A percentile compares a stretch with the other conserved stretches of the same genome.
Evolutionary conservation across 768 basidiomycete species (phyloP).

Genomic region (Lentinula detonsa): DNA sequence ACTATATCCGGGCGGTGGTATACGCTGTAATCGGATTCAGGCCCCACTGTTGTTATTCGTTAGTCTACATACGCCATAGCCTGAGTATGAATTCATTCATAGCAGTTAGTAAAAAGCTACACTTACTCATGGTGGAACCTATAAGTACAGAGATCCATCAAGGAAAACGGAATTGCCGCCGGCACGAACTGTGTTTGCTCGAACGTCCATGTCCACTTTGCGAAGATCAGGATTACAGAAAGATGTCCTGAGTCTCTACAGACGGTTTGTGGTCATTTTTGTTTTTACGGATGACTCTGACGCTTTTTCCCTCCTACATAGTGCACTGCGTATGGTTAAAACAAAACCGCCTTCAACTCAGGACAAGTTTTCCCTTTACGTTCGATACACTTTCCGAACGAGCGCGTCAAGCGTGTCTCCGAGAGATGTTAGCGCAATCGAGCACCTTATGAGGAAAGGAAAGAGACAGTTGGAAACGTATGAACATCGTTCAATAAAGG

Average conservation of each 20-base stretch:
- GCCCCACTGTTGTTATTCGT: too few species aligned
- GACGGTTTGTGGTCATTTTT: slow-evolving; percentile 33
- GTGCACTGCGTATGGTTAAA: slow-evolving; percentile 70
- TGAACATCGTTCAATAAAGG: slow-evolving; percentile 59
- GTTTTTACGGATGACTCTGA: slow-evolving; percentile 30
- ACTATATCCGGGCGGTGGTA: too few species aligned
- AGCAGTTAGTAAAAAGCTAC: too few species aligned
- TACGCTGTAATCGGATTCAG: too few species aligned
- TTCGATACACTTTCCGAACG: slow-evolving; percentile 64
- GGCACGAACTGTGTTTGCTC: neutral
- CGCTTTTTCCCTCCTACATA: slow-evolving; percentile 19
- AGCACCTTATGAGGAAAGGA: slow-evolving; percentile 72
- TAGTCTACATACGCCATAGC: too few species aligned
- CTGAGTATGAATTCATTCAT: too few species aligned
- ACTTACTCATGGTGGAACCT: too few species aligned
- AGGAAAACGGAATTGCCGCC: too few species aligned
- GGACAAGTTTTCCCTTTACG: slow-evolving; percentile 60
- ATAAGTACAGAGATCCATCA: too few species aligned
- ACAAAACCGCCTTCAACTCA: slow-evolving; percentile 58
- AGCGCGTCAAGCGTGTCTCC: slow-evolving; percentile 58
- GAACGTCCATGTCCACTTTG: slow-evolving; percentile 6
- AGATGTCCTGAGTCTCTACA: slow-evolving; percentile 47
- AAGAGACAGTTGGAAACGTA: slow-evolving; percentile 63
- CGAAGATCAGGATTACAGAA: slow-evolving; percentile 43
- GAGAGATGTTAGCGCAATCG: slow-evolving; percentile 62